Evolutionary conservation across 2,329 filamentous ascomycete species (phyloP).

Genomic region (Trichoderma guizhouense): DNA sequence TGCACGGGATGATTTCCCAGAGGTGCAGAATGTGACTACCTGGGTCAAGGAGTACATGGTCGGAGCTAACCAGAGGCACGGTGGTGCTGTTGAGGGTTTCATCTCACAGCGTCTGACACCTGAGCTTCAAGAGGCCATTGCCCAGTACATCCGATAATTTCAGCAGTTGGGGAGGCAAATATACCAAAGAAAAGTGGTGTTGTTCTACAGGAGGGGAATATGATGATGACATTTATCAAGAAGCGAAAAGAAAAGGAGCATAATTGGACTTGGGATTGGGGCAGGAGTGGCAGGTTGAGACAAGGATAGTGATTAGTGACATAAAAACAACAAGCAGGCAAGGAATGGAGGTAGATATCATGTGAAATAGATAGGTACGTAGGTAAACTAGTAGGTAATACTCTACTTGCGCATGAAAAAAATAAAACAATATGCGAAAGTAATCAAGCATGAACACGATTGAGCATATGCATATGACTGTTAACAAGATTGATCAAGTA

Average conservation of each 20-base stretch:
- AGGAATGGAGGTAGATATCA: background rate
- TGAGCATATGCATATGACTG: background rate
- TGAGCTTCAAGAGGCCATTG: conserved; percentile 55
- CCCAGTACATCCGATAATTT: conserved; percentile 46
- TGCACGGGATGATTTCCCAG: conserved; percentile 76
- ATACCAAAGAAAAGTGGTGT: background rate
- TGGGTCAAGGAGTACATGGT: conserved; percentile 82
- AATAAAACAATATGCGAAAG: background rate
- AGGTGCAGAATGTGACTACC: conserved; percentile 74
- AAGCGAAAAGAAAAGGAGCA: background rate
- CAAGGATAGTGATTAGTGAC: background rate
- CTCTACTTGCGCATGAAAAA: background rate
- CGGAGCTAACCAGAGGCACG: conserved; percentile 70
- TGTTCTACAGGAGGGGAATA: background rate
- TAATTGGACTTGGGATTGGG: background rate
- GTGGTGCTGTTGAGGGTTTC: conserved; percentile 67
- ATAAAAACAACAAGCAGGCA: background rate
- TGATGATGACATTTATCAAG: background rate
- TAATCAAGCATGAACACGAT: background rate
- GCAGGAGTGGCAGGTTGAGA: background rate
- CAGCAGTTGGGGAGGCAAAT: background rate
- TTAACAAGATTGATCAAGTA: background rate
- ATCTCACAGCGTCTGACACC: conserved; percentile 67
- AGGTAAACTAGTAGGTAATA: background rate
- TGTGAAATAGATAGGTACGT: conserved; percentile 7